phyloP scores from a whole-genome alignment of 2,329 filamentous ascomycete genomes.

The Rhexocercosporidium sp. region DNA sequence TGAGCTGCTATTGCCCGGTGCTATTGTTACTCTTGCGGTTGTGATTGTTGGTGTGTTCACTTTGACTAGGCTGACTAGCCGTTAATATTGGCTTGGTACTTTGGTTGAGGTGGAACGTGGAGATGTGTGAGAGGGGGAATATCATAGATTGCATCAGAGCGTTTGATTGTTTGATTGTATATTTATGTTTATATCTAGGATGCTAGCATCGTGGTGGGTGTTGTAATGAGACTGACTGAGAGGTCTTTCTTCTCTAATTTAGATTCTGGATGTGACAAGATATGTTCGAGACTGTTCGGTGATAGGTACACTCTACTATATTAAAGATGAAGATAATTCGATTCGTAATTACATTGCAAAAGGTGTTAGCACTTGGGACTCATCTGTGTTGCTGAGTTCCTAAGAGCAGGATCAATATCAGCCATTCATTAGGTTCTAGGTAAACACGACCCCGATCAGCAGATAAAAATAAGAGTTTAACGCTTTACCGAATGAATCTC shows the following conservation, averaged over 20 bases:
- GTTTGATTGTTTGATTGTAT: slow-evolving; percentile 8
- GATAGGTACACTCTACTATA: background rate
- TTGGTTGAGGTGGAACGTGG: background rate
- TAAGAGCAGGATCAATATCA: too few relatives aligned
- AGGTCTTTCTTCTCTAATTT: background rate
- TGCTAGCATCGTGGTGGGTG: slow-evolving; percentile 12
- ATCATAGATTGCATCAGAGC: slow-evolving; percentile 16
- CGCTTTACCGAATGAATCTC: too few relatives aligned
- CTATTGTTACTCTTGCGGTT: slow-evolving; percentile 92
- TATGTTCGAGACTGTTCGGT: background rate
- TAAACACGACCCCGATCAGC: too few relatives aligned
- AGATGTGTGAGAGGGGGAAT: too few relatives aligned
- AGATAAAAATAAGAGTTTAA: too few relatives aligned
- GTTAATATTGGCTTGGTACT: slow-evolving; percentile 39
- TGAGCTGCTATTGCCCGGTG: slow-evolving; percentile 89
- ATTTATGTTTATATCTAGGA: slow-evolving; percentile 17
- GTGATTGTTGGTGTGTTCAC: slow-evolving; percentile 95
- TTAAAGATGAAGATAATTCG: background rate
- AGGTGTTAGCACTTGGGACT: too few relatives aligned
- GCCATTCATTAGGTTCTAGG: too few relatives aligned
- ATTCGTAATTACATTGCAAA: background rate
- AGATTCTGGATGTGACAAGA: too few relatives aligned
- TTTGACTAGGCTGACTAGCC: slow-evolving; percentile 69
- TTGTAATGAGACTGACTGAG: slow-evolving; percentile 13
- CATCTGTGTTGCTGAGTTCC: too few relatives aligned